These are phyloP conservation scores for Nyssa sinensis DNA, from an alignment of 148 eudicot genomes.

Conservation along the genomic window DNA sequence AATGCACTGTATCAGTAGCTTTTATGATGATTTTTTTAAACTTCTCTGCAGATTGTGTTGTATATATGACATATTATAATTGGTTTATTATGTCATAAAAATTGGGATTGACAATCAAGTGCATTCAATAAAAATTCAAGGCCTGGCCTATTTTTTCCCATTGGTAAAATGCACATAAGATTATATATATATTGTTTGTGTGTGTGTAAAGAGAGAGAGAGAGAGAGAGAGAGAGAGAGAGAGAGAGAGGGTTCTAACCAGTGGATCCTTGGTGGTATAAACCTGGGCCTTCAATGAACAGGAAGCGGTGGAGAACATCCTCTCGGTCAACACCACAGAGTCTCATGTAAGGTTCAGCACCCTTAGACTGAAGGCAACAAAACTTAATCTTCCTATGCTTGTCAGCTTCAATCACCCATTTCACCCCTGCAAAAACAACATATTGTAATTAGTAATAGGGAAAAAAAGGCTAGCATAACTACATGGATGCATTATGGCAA, in stretches of 20 bases:
- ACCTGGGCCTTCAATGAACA: conserved; percentile 84
- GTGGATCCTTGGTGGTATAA: conserved; percentile 88
- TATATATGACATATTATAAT: too few relatives aligned
- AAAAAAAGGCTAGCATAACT: background rate
- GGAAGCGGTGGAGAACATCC: conserved; percentile 84
- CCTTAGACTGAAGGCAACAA: conserved; percentile 90
- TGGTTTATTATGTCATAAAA: too few relatives aligned
- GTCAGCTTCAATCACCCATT: conserved; percentile 75
- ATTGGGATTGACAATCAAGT: too few relatives aligned
- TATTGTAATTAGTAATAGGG: too few relatives aligned
- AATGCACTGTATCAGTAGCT: too few relatives aligned
- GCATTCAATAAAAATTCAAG: too few relatives aligned
- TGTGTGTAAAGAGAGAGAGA: too few relatives aligned
- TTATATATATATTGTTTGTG: too few relatives aligned
- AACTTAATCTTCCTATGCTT: conserved; percentile 76
- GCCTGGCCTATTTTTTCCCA: too few relatives aligned
- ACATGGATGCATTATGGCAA: background rate
- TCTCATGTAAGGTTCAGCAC: conserved; percentile 89
- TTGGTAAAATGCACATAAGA: background rate
- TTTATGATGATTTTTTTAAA: too few relatives aligned
- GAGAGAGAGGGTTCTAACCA: conserved; percentile 42
- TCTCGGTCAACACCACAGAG: conserved; percentile 65
- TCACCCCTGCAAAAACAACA: conserved; percentile 68
- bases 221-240: too few relatives aligned
- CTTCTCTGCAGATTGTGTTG: too few relatives aligned